Evolutionary conservation across 1,284 basidiomycete genomes (phyloP), one percentile per base, ranked within the genome.

Genomic region (Cutaneotrichosporon dermatis): DNA sequence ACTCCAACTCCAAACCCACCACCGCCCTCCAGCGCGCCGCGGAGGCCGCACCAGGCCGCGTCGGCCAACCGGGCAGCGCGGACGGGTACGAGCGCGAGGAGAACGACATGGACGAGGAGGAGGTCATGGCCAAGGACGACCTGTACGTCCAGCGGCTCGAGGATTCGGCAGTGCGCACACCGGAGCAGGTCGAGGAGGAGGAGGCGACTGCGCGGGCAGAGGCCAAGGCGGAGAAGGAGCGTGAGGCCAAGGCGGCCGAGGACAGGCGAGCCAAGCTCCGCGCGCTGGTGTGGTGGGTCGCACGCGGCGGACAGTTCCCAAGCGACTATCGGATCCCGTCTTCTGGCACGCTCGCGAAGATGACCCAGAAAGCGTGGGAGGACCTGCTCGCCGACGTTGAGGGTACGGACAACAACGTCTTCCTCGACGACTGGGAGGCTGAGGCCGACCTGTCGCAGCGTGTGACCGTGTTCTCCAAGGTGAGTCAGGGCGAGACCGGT

Each of bases 401-500:
- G 41, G 63, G 61, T 12, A 59, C 69, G 25, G 68, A 67, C 15
- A 36, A 51, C 12, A 66, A 61, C 8, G 64, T 70, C 25, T 76
- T 73, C 54, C 61, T 64, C 25, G 63, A 67, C 12, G 70, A 65
- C 8, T 77, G 75, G 76, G 63, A 63, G 39, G 66, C 67, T 6
- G 70, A 68, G 37, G 68, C 72, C 41, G 68, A 69, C 54, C 65
- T 67, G 39, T 25, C 59, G 37, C 71, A 71, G 51, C 65, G 68
- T 39, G 60, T 75, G 16, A 69, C 74, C 12, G 68, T 79, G 35
- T 79, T 78, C 55, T 76, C 75, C 8, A 78, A 78, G 69, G 76
- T 76, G 51, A 61, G 73, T 53, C 2, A 2, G 39, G 2, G 12
- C 9, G 37, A 6, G 37, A 39, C 37, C 2, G 39, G 39, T 40